Evolutionary conservation across 2,329 filamentous ascomycete genomes (phyloP), one percentile per base, ranked within the genome.

Genomic region (Claviceps spartinae): DNA sequence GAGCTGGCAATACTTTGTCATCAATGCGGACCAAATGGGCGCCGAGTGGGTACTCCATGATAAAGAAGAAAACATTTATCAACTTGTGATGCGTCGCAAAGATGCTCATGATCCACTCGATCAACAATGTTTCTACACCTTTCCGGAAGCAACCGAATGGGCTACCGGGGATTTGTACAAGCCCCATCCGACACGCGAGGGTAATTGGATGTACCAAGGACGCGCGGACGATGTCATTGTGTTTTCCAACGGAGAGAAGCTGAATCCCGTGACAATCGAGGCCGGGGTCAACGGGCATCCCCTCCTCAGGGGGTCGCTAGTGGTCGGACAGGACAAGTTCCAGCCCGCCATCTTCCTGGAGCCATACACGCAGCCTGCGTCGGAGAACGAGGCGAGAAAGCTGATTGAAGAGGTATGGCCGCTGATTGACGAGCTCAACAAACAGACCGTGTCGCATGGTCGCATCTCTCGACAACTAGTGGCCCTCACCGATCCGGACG

Each of bases 261-360:
- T 72, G 8, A 72, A 73, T 45, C 70, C 72, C 0, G 47, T 65
- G 0, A 56, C 60, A 0, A 65, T 71, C 40, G 69, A 73, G 51
- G 54, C 49, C 5, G 61, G 58, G 2, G 59, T 73, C 3, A 48
- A 48, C 0, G 53, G 55, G 1, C 61, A 69, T 22, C 61, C 64
- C 0, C 48, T 44, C 0, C 55, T 72, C 9, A 63, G 52, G 2
- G 60, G 55, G 0, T 65, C 62, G 0, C 42, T 72, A 2, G 58
- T 73, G 9, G 70, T 76, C 0, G 76, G 76, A 3, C 57, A 66
- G 16, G 65, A 69, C 44, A 62, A 58, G 2, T 74, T 78, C 56
- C 71, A 77, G 56, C 64, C 75, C 0, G 70, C 68, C 0, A 56
- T 78, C 2, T 62, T 78, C 5, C 55, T 78, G 41, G 77, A 79